Percentiles rank a stretch among this genome's conserved stretches.
These are phyloP conservation scores for Botryotinia calthae DNA, from an alignment of 2,329 filamentous ascomycete genomes.

Conservation along the genomic window DNA sequence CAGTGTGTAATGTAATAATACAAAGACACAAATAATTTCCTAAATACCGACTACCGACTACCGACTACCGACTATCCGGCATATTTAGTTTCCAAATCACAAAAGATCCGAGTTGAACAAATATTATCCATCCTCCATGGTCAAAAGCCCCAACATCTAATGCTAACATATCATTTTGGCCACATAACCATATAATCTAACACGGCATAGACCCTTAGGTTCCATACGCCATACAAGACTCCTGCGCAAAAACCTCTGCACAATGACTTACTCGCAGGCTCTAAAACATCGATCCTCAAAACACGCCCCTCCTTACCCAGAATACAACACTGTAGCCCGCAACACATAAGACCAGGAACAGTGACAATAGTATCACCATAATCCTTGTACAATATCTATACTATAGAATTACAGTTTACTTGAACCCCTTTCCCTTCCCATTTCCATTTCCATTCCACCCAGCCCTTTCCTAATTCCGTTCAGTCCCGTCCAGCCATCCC, in stretches of 20 bases:
- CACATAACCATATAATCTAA: not conserved
- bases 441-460: not conserved
- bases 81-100: not conserved
- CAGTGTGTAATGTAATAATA: not conserved
- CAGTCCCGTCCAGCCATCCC: not conserved
- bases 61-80: not conserved
- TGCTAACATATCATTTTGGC: not conserved
- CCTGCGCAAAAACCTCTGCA: not conserved
- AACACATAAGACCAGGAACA: not conserved
- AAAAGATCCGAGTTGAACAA: not conserved
- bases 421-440: not conserved
- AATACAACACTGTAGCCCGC: not conserved
- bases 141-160: not conserved
- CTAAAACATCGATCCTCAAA: not conserved
- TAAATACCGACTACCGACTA: not conserved
- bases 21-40: not conserved
- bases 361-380: not conserved
- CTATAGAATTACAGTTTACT: not conserved
- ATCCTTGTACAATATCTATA: not conserved
- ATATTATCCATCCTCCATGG: not conserved
- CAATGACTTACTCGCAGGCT: not conserved
- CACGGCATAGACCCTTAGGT: not conserved
- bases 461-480: not conserved
- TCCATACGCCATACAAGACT: no score
- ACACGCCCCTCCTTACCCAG: not conserved